phyloP scores from a whole-genome alignment of 331 rosid genomes.

The Dryas integrifolia region DNA sequence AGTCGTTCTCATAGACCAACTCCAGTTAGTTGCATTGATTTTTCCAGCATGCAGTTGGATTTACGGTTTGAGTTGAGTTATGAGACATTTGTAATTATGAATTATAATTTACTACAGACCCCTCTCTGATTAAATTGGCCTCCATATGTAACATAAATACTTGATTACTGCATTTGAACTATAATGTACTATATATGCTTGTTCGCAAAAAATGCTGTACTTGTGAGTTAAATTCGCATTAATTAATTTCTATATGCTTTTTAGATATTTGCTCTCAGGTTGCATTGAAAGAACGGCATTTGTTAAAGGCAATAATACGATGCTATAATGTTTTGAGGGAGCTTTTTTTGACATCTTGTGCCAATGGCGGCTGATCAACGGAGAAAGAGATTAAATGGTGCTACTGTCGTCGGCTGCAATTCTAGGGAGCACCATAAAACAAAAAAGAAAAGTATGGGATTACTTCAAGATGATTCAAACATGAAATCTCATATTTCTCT shows the following conservation, averaged over 20 bases:
- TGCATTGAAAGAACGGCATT: not conserved
- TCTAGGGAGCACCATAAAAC: slow-evolving; percentile 60
- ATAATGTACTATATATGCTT: not conserved
- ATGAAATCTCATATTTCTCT: slow-evolving; percentile 69
- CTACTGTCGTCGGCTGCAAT: slow-evolving; percentile 45
- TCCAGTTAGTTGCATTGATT: slow-evolving; percentile 5
- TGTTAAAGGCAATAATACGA: slow-evolving; percentile 10
- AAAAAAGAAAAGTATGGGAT: slow-evolving; percentile 56
- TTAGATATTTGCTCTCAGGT: slow-evolving; percentile 16
- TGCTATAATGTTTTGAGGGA: slow-evolving; percentile 18
- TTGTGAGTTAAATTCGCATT: slow-evolving; percentile 1
- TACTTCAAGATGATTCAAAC: slow-evolving; percentile 46
- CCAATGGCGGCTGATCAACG: slow-evolving; percentile 87
- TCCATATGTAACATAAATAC: no score
- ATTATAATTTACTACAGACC: not conserved
- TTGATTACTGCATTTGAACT: no score
- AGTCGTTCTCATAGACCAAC: not conserved
- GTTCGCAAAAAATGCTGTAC: not conserved
- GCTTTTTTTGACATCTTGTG: slow-evolving; percentile 31
- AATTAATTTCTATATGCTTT: not conserved
- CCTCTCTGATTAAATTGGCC: not conserved
- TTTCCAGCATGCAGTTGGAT: not conserved
- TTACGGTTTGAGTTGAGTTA: not conserved
- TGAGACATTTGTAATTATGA: not conserved
- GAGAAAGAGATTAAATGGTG: slow-evolving; percentile 74